phyloP scores from a whole-genome alignment of 176 grass and related monocot species.

The Coix lacrymajobi region DNA sequence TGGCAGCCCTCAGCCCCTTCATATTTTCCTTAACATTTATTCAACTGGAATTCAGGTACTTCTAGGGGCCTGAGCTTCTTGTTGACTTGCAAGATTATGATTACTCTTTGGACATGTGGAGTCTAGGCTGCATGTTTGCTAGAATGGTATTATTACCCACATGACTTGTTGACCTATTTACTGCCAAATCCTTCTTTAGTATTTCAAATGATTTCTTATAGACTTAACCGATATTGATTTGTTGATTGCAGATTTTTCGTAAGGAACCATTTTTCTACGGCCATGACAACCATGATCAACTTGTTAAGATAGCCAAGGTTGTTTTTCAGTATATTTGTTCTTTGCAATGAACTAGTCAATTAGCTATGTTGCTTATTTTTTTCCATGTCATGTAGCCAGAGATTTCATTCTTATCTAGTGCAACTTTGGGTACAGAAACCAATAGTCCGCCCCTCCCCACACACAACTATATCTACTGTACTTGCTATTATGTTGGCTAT shows the following conservation, averaged over 20 bases:
- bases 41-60: slow-evolving; percentile 54
- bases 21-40: neutral
- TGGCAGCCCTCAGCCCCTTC: neutral
- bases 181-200: neutral
- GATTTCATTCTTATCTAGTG: neutral
- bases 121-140: slow-evolving; percentile 92
- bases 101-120: slow-evolving; percentile 92
- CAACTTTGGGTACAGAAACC: too few relatives aligned
- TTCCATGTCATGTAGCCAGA: neutral
- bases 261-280: slow-evolving; percentile 86
- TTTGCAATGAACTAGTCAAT: neutral
- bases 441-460: too few relatives aligned
- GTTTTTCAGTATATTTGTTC: neutral
- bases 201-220: neutral
- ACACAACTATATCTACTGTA: too few relatives aligned
- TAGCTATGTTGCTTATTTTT: neutral
- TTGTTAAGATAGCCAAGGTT: slow-evolving; percentile 85
- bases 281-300: slow-evolving; percentile 78
- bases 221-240: neutral
- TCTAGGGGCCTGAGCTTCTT: slow-evolving; percentile 82
- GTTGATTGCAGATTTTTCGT: slow-evolving; percentile 58
- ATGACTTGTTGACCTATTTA: neutral
- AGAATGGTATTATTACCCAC: slow-evolving; percentile 66
- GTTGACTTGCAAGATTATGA: slow-evolving; percentile 90
- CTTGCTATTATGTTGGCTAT: neutral